Conservation (phyloP, 257 asterid species). For the Solanum corneliomulleri region DNA sequence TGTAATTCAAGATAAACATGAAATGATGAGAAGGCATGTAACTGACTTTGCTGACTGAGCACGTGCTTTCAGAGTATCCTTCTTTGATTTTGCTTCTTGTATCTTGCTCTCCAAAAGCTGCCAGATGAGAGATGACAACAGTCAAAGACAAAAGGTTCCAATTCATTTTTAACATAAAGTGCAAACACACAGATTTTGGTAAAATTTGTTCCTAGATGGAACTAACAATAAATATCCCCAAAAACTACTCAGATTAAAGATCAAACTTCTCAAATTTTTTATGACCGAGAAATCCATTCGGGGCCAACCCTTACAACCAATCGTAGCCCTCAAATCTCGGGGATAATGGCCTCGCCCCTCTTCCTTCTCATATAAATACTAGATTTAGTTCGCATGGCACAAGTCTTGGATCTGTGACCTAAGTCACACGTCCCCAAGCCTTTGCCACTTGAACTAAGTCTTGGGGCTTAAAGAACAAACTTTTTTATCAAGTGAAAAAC, state of each 20-base stretch:
- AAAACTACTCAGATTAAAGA: not conserved
- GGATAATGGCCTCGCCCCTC: not conserved
- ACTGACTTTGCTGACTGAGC: constrained; percentile 98
- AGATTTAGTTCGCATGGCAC: not conserved
- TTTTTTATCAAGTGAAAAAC: not conserved
- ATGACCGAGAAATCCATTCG: not conserved
- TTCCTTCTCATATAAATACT: not conserved
- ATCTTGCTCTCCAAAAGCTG: constrained; percentile 96
- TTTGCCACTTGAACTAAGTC: not conserved
- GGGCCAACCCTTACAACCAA: not conserved
- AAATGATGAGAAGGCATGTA: constrained; percentile 1
- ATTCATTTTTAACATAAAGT: not conserved
- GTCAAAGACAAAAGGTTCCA: not conserved
- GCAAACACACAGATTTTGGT: not conserved
- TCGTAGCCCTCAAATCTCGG: not conserved
- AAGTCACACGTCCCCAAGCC: not conserved
- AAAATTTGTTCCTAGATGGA: not conserved
- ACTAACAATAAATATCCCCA: not conserved
- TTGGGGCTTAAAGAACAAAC: not conserved
- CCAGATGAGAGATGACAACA: constrained; percentile 1
- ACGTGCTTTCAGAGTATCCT: constrained; percentile 93
- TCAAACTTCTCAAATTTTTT: not conserved
- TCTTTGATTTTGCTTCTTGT: constrained; percentile 94
- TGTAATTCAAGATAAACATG: not conserved
- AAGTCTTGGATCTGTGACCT: not conserved